Conservation (phyloP, 345 rosid genomes). For the Eucalyptus melliodora region DNA sequence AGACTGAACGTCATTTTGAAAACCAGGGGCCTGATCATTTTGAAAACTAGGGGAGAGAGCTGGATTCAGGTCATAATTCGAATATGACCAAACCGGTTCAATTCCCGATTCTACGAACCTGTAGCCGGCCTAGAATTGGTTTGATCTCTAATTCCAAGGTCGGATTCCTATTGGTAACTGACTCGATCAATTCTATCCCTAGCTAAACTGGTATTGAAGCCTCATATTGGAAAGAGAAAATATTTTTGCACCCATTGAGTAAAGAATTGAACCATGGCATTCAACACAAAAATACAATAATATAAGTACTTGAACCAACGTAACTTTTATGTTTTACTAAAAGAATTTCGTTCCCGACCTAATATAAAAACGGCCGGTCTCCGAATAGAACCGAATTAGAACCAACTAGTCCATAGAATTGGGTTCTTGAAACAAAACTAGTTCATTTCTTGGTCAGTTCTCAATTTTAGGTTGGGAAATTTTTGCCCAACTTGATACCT, state of each 20-base stretch:
- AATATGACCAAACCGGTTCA: fast-evolving
- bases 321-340: fast-evolving
- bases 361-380: fast-evolving
- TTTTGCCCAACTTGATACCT: too few species aligned
- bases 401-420: fast-evolving
- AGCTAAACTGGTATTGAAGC: not conserved
- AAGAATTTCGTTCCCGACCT: fast-evolving
- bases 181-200: fast-evolving
- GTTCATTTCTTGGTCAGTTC: fast-evolving
- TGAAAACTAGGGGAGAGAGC: not conserved
- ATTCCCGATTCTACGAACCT: fast-evolving
- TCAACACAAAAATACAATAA: not conserved
- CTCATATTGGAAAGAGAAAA: not conserved
- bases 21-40: not conserved
- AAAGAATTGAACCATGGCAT: not conserved
- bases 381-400: fast-evolving
- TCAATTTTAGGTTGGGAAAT: fast-evolving
- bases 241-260: not conserved
- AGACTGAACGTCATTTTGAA: not conserved
- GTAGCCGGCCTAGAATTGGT: not conserved
- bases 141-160: fast-evolving
- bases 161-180: fast-evolving
- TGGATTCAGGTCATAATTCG: not conserved
- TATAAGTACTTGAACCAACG: fast-evolving
- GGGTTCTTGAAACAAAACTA: fast-evolving